Percentiles rank a stretch among this genome's conserved stretches.
Evolutionary conservation across 2,329 filamentous ascomycete species (phyloP).

Genomic region (Hypoxylon sp.): DNA sequence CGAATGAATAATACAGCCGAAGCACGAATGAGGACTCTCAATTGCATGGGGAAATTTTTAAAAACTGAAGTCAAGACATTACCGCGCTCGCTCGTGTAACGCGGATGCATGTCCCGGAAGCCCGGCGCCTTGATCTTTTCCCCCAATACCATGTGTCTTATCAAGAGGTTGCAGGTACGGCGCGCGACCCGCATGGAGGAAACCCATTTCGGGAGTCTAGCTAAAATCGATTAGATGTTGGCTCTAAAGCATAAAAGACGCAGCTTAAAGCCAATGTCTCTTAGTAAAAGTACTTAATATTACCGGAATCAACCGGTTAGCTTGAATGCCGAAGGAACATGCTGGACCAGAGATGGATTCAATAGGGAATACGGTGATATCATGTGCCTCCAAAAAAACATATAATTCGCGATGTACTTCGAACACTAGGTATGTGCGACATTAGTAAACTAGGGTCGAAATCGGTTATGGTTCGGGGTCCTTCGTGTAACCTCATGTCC

Average conservation of each 20-base stretch:
- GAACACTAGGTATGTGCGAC: slow-evolving; percentile 10
- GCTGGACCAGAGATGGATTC: slow-evolving; percentile 4
- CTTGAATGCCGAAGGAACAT: slow-evolving; percentile 1
- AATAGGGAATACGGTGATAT: slow-evolving; percentile 17
- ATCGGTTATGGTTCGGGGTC: slow-evolving; percentile 16
- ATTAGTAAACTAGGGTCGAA: slow-evolving; percentile 15
- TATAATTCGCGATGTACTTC: slow-evolving; percentile 14
- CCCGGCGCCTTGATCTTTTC: slow-evolving; percentile 25
- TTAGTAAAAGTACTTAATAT: slow-evolving; percentile 1
- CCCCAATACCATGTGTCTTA: slow-evolving; percentile 22
- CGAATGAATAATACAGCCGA: slow-evolving; percentile 18
- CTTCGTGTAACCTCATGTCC: slow-evolving; percentile 30
- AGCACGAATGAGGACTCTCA: slow-evolving; percentile 16
- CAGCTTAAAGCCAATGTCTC: slow-evolving; percentile 1
- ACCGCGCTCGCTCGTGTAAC: slow-evolving; percentile 33
- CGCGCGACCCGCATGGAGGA: slow-evolving; percentile 27
- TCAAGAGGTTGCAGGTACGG: slow-evolving; percentile 26
- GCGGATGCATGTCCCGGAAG: slow-evolving; percentile 31
- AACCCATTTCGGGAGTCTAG: slow-evolving; percentile 3
- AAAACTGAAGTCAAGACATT: slow-evolving; percentile 20
- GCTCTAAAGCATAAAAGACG: slow-evolving; percentile 3
- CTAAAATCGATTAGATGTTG: background rate
- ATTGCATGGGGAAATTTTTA: slow-evolving; percentile 1
- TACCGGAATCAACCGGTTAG: slow-evolving; percentile 3
- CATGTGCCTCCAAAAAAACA: slow-evolving; percentile 16